These are phyloP conservation scores for Colletotrichum echinochloae DNA, from an alignment of 2,329 filamentous ascomycete species.

Conservation along the genomic window DNA sequence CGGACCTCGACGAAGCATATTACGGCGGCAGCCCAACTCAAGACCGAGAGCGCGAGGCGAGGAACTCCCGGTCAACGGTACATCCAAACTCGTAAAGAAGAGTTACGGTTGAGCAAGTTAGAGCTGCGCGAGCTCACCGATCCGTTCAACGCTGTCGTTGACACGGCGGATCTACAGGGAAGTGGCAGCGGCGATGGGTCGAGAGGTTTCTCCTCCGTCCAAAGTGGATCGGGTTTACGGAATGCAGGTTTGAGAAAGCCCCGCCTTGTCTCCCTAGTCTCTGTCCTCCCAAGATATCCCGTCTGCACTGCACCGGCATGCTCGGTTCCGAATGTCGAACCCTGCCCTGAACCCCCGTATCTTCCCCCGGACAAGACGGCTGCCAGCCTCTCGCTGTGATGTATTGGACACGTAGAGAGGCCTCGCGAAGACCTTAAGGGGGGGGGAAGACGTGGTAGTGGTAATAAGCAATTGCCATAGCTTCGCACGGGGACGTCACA, in stretches of 20 bases:
- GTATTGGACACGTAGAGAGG: neutral
- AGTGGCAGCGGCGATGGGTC: neutral
- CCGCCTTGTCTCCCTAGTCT: neutral
- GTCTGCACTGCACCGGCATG: neutral
- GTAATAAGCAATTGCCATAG: slow-evolving; percentile 37
- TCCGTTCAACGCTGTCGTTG: slow-evolving; percentile 1
- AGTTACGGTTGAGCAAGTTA: neutral
- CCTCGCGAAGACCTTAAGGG: neutral
- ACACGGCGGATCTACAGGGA: slow-evolving; percentile 8
- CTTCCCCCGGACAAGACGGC: neutral
- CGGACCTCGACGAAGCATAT: slow-evolving; percentile 11
- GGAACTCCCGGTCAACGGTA: neutral
- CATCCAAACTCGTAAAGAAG: neutral
- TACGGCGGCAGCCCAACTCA: slow-evolving; percentile 8
- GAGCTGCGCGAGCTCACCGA: neutral
- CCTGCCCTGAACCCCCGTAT: neutral
- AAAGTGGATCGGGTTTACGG: slow-evolving; percentile 19
- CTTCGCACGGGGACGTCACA: slow-evolving; percentile 17
- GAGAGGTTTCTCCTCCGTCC: neutral
- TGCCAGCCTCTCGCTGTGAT: neutral
- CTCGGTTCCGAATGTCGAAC: slow-evolving; percentile 10
- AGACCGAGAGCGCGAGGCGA: slow-evolving; percentile 2
- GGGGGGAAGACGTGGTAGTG: slow-evolving; percentile 16
- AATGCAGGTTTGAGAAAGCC: slow-evolving; percentile 7
- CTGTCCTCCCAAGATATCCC: neutral